phyloP scores from a whole-genome alignment of 2,329 filamentous ascomycete species.

The Aspergillus ibericus region DNA sequence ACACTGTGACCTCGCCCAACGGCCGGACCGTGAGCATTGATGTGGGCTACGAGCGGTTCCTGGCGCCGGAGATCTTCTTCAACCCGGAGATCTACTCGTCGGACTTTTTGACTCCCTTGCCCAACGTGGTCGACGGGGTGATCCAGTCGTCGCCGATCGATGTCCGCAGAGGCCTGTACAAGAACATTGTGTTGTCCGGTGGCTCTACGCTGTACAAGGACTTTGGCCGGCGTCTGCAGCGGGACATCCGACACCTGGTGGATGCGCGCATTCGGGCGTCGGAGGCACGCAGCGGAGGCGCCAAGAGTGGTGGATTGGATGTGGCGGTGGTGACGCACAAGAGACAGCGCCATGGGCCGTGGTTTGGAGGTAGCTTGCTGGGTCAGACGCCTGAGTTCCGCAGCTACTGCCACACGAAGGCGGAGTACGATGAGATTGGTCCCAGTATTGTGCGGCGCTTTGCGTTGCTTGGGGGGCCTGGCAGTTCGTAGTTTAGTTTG shows the following conservation, averaged over 20 bases:
- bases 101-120: slow-evolving; percentile 93
- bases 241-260: slow-evolving; percentile 94
- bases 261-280: slow-evolving; percentile 90
- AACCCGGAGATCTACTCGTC: slow-evolving; percentile 99
- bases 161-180: slow-evolving; percentile 94
- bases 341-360: slow-evolving; percentile 93
- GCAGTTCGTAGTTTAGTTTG: slow-evolving; percentile 48
- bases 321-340: slow-evolving; percentile 98
- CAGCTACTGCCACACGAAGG: slow-evolving; percentile 96
- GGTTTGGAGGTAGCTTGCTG: slow-evolving; percentile 95
- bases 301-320: slow-evolving; percentile 89
- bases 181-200: slow-evolving; percentile 98
- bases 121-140: slow-evolving; percentile 90
- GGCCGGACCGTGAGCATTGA: slow-evolving; percentile 84
- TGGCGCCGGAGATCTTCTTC: slow-evolving; percentile 99
- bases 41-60: slow-evolving; percentile 95
- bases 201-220: slow-evolving; percentile 98
- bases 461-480: slow-evolving; percentile 87
- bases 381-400: slow-evolving; percentile 98
- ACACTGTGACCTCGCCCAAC: slow-evolving; percentile 81
- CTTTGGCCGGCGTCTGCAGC: slow-evolving; percentile 91
- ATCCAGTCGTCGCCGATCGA: slow-evolving; percentile 98
- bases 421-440: slow-evolving; percentile 89
- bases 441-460: slow-evolving; percentile 95
- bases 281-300: slow-evolving; percentile 86